phyloP scores from a whole-genome alignment of 495 filamentous ascomycete genomes.

The Lasiosphaeris hirsuta region DNA sequence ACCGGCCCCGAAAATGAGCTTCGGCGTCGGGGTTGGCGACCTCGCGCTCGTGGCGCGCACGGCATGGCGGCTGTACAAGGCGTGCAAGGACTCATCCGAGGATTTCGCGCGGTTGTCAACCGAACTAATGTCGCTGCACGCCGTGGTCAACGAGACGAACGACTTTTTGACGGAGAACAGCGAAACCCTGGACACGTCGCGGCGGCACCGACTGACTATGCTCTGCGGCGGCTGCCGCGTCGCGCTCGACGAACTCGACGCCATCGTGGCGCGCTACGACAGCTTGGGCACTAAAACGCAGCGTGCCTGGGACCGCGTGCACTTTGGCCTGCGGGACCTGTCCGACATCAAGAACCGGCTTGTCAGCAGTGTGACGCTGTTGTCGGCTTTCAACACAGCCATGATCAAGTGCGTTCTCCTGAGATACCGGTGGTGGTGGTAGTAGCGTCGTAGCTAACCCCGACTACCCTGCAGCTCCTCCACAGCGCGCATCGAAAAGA shows the following conservation, averaged over 20 bases:
- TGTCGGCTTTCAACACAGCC: slow-evolving; percentile 30
- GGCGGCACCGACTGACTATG: slow-evolving; percentile 22
- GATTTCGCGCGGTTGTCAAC: slow-evolving; percentile 33
- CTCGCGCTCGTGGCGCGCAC: background rate
- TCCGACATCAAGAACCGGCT: slow-evolving; percentile 31
- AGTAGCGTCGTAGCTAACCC: too few relatives aligned
- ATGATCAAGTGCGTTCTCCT: slow-evolving; percentile 20
- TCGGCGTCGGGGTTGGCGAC: slow-evolving; percentile 1
- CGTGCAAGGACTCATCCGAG: slow-evolving; percentile 34
- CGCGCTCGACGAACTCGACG: slow-evolving; percentile 30
- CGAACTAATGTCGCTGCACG: slow-evolving; percentile 37
- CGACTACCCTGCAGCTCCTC: slow-evolving; percentile 25
- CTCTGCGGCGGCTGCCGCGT: slow-evolving; percentile 27
- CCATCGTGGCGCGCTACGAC: slow-evolving; percentile 30
- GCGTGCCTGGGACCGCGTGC: slow-evolving; percentile 39
- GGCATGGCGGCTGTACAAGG: slow-evolving; percentile 25
- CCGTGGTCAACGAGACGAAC: slow-evolving; percentile 34
- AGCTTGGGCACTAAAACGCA: slow-evolving; percentile 35
- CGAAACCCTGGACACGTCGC: slow-evolving; percentile 14
- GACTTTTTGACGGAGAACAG: slow-evolving; percentile 26
- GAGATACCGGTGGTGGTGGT: too few relatives aligned
- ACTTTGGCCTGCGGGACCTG: slow-evolving; percentile 30
- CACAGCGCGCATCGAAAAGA: slow-evolving; percentile 29
- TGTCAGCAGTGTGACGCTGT: slow-evolving; percentile 26
- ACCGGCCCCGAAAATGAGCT: too few relatives aligned